Base-by-base conservation (phyloP, 768 basidiomycete species). In the Hericium rajendrae region DNA sequence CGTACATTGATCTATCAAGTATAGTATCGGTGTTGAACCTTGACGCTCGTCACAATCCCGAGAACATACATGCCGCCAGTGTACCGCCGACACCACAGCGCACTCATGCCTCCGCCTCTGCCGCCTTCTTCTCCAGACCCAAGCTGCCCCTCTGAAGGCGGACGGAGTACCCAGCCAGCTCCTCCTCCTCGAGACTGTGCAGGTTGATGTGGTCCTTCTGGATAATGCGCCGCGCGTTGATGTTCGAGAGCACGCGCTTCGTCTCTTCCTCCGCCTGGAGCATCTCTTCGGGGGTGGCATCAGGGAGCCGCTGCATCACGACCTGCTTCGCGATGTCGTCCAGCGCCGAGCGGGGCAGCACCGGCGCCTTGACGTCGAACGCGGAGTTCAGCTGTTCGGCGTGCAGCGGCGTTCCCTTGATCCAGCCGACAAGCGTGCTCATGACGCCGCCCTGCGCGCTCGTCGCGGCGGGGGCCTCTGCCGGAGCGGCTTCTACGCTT, bases 211-310 rank as follows among this genome's bases (percentile, higher is more conserved):
- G 85, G 69, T 89, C 87, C 24, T 76, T 69, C 60, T 88, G 85
- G 4, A 89, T 77, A 51, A 89, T 73, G 40, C 81, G 76, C 24
- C 87, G 75, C 8, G 85, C 85, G 54, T 89, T 89, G 64, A 85
- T 77, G 64, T 86, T 85, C 59, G 82, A 75, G 40, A 84, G 69
- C 50, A 86, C 76, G 24, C 53, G 54, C 22, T 24, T 40, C 10
- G 56, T 76, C 81, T 76, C 60, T 76, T 77, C 57, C n/a, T 46
- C 43, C 15, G 43, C 43, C 9, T n/a, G 20, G n/a, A n/a, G n/a
- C 12, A n/a, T 20, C 16, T 11, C n/a, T 8, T 46, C 43, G 43
- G 43, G 43, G 43, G 12, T 8, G 77, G 76, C 5, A 65, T 67
- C 50, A 76, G 72, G 22, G 3, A 71, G 73, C 65, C 61, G 55